These are phyloP conservation scores for Trypanosoma cruzi DNA, from an alignment of 208 protist species.

Conservation along the genomic window DNA sequence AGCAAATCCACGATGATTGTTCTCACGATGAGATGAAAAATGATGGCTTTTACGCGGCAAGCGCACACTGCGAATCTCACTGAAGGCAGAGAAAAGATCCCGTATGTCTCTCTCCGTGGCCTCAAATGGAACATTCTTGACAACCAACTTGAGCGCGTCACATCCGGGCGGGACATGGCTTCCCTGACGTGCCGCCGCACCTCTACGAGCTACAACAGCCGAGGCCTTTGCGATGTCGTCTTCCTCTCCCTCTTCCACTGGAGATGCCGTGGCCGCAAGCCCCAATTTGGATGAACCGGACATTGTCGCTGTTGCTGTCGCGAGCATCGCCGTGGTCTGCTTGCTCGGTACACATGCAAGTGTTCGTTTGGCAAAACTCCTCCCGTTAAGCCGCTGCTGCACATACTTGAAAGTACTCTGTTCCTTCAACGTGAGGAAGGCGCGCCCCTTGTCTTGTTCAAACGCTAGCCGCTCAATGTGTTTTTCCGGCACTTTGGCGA, in stretches of 20 bases:
- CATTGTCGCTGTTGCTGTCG: neutral
- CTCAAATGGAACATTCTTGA: slow-evolving; percentile 99
- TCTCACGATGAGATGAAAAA: slow-evolving; percentile 80
- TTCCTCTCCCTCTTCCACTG: slow-evolving; percentile 21
- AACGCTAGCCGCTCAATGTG: slow-evolving; percentile 82
- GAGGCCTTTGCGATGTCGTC: slow-evolving; percentile 32
- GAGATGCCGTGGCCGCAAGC: neutral
- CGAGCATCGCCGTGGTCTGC: slow-evolving; percentile 36
- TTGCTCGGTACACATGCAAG: slow-evolving; percentile 82
- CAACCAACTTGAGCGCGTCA: slow-evolving; percentile 94
- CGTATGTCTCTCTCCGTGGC: slow-evolving; percentile 96
- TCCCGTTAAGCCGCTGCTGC: slow-evolving; percentile 56
- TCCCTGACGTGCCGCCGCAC: neutral
- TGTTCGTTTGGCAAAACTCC: slow-evolving; percentile 52
- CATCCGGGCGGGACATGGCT: slow-evolving; percentile 66
- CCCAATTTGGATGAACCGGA: neutral
- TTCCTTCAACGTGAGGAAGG: slow-evolving; percentile 89
- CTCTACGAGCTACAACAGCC: slow-evolving; percentile 15
- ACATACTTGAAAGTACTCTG: slow-evolving; percentile 60
- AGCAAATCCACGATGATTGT: slow-evolving; percentile 97
- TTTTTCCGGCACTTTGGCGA: slow-evolving; percentile 94
- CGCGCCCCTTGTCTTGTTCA: slow-evolving; percentile 95
- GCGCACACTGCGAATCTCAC: slow-evolving; percentile 95
- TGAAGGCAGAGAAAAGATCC: slow-evolving; percentile 96
- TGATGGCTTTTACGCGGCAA: slow-evolving; percentile 95